Conservation (phyloP, 2,329 filamentous ascomycete genomes). For the Xylariales sp. region DNA sequence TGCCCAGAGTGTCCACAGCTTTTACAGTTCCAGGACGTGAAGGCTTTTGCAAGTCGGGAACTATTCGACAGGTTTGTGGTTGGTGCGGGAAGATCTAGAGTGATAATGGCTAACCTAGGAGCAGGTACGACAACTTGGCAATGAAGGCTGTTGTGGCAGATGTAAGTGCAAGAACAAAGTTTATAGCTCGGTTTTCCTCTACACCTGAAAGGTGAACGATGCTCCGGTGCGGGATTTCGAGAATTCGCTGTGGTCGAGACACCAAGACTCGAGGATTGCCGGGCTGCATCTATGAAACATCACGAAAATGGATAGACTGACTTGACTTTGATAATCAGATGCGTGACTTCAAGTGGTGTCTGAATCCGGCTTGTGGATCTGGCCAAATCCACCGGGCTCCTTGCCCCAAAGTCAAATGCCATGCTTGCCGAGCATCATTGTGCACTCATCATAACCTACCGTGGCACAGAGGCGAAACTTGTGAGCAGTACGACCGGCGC, state of each 20-base stretch:
- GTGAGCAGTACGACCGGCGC: constrained; percentile 31
- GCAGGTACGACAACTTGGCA: constrained; percentile 30
- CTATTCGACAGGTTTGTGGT: constrained; percentile 22
- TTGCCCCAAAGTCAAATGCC: constrained; percentile 29
- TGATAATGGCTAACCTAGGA: too few species aligned
- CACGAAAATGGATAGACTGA: too few species aligned
- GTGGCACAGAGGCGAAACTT: constrained; percentile 34
- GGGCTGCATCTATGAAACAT: too few species aligned
- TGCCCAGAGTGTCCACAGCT: constrained; percentile 30
- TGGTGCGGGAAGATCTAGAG: background rate
- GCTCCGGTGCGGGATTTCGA: too few species aligned
- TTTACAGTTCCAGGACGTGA: constrained; percentile 27
- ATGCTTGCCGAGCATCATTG: constrained; percentile 24
- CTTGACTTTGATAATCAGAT: too few species aligned
- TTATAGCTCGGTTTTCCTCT: too few species aligned
- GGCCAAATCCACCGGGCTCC: constrained; percentile 30
- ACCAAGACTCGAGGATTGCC: too few species aligned
- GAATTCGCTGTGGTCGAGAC: too few species aligned
- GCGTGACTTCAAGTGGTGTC: constrained; percentile 32
- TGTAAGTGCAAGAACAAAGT: too few species aligned
- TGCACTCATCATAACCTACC: constrained; percentile 31
- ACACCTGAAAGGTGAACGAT: too few species aligned
- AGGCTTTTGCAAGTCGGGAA: constrained; percentile 19
- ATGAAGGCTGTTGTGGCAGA: constrained; percentile 26
- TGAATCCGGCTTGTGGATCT: constrained; percentile 29